Evolutionary conservation across 148 eudicot species (phyloP), one percentile per base, ranked within the genome.

Genomic region (Beta vulgaris): DNA sequence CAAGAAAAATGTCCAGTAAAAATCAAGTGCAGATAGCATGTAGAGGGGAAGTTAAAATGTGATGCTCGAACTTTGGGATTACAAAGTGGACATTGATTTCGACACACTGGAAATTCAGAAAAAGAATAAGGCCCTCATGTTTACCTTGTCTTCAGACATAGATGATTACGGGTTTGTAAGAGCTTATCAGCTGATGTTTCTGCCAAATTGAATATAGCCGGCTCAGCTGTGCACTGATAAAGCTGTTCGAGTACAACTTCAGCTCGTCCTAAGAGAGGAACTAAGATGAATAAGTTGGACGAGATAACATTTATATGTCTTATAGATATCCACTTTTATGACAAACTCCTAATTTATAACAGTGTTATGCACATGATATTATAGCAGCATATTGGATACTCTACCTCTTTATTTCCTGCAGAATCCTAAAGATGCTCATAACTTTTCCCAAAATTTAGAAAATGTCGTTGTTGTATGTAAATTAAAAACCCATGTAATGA

Each of bases 81-180:
- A 53, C 26, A 53, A 8, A 21, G 3, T 4, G 21, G 25, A 21
- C 58, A 53, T 3, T 53, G 21, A 26, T 1, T 0, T 18, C n/a
- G 3, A 53, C 14, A 14, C 54, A 48, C 26, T 15, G 16, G 7
- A 2, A 53, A 21, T 1, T 18, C 8, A 10, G 4, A 10, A 53
- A 1, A 53, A 32, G n/a, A 23, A 62, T 19, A 6, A 62, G 35
- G 23, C 19, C 16, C 40, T 34, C 12, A 15, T 34, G 34, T 35
- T 63, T 37, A 74, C 82, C 82, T 60, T 34, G 69, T n/a, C 72
- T 59, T 49, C 7, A 18, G 21, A 43, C 32, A 46, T 0, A 79
- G 64, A 0, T 25, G 28, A 25, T 59, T 25, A 59, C 74, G 74
- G n/a, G 68, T 46, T 26, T 23, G 2, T 3, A 9, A 11, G 36